Percentiles rank a stretch among this genome's conserved stretches.
phyloP scores from a whole-genome alignment of 257 asterid species.

The Solanum chaucha region DNA sequence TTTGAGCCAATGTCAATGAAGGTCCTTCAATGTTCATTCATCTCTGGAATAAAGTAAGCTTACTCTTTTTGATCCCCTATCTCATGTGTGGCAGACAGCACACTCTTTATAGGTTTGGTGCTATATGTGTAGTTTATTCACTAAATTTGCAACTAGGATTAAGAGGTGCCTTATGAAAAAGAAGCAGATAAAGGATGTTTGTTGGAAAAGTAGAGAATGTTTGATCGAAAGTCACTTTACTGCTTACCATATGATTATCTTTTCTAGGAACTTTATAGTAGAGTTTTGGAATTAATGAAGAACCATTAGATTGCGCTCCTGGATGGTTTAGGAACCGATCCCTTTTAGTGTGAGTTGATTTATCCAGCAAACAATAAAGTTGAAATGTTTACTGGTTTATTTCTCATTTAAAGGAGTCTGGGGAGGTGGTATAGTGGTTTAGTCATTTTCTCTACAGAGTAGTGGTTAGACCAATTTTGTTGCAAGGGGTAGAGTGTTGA shows the following conservation, averaged over 20 bases:
- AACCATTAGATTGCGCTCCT: neutral
- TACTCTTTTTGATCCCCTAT: neutral
- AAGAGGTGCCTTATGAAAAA: neutral
- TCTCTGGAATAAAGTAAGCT: constrained; percentile 65
- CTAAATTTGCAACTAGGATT: neutral
- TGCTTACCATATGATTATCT: neutral
- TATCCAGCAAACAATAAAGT: neutral
- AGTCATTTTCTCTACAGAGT: neutral
- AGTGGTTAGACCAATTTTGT: neutral
- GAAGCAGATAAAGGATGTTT: neutral
- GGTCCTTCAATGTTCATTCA: constrained; percentile 73
- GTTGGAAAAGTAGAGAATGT: neutral
- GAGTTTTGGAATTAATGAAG: neutral
- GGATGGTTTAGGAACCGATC: neutral
- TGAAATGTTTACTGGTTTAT: neutral
- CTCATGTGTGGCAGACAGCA: neutral
- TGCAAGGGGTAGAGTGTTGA: neutral
- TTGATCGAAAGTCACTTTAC: neutral
- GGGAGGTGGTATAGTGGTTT: neutral
- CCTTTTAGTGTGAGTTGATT: neutral
- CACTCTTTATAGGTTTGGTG: neutral
- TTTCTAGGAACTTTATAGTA: neutral
- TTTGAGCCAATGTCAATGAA: constrained; percentile 72
- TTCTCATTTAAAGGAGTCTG: neutral
- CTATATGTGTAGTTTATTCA: neutral